Evolutionary conservation across 305 asterid species (phyloP).

Genomic region (Fraxinus floribunda): DNA sequence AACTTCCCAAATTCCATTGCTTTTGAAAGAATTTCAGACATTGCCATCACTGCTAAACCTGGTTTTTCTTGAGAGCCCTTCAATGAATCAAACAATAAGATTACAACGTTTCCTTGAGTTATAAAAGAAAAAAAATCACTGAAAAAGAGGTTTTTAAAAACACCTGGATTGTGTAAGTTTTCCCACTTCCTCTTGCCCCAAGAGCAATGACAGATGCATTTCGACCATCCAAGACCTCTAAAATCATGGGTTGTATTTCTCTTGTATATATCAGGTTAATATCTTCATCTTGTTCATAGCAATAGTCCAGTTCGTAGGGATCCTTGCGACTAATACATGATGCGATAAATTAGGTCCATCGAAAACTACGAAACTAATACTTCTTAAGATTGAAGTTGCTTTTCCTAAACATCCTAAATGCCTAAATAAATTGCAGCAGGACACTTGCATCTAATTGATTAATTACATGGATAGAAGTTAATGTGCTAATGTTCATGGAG

Average conservation of each 20-base stretch:
- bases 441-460: background rate
- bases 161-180: slow-evolving; percentile 69
- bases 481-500: background rate
- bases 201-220: slow-evolving; percentile 70
- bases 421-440: background rate
- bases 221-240: slow-evolving; percentile 51
- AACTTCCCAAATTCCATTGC: slow-evolving; percentile 44
- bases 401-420: slow-evolving; percentile 3
- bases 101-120: background rate
- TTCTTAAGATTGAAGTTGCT: background rate
- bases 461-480: background rate
- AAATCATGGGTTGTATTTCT: slow-evolving; percentile 60
- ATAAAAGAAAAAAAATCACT: background rate
- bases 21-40: slow-evolving; percentile 59
- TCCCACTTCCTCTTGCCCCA: slow-evolving; percentile 90
- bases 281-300: slow-evolving; percentile 58
- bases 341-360: slow-evolving; percentile 13
- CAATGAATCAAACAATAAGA: slow-evolving; percentile 4
- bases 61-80: slow-evolving; percentile 66
- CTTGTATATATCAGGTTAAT: slow-evolving; percentile 43
- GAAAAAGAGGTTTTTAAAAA: background rate
- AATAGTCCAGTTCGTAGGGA: slow-evolving; percentile 56
- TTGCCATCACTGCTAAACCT: slow-evolving; percentile 65
- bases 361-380: background rate
- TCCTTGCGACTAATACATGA: slow-evolving; percentile 46